Evolutionary conservation across 2,329 filamentous ascomycete genomes (phyloP).

Genomic region (Monilinia vaccinii-corymbosi): DNA sequence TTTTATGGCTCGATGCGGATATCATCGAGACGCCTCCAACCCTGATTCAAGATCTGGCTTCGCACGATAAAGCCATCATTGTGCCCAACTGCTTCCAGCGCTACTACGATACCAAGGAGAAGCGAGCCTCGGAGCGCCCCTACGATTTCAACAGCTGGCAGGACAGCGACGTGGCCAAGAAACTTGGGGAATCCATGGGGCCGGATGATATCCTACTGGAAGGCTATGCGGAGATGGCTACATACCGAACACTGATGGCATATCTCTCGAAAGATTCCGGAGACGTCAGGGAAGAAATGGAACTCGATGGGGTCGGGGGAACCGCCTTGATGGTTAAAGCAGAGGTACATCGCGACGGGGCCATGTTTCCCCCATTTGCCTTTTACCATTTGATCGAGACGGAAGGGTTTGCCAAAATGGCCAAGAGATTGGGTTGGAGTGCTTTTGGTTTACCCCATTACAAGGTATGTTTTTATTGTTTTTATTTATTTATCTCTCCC

Average conservation of each 20-base stretch:
- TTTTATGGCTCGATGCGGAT: constrained; percentile 91
- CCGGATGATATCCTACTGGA: constrained; percentile 89
- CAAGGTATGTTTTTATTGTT: constrained; percentile 62
- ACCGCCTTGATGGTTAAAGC: constrained; percentile 90
- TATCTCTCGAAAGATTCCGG: constrained; percentile 56
- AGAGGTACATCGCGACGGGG: constrained; percentile 91
- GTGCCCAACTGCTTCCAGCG: constrained; percentile 94
- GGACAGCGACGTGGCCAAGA: constrained; percentile 71
- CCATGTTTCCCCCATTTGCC: constrained; percentile 95
- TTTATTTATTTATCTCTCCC: no score
- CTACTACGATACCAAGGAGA: constrained; percentile 61
- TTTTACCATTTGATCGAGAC: constrained; percentile 98
- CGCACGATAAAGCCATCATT: constrained; percentile 81
- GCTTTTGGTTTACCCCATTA: constrained; percentile 92
- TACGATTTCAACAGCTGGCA: constrained; percentile 99
- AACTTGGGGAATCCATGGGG: constrained; percentile 70
- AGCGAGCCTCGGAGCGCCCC: constrained; percentile 64
- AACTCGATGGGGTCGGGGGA: constrained; percentile 87
- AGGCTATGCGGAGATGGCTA: constrained; percentile 87
- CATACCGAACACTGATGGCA: constrained; percentile 86
- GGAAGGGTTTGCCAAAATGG: constrained; percentile 97
- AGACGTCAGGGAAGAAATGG: constrained; percentile 54
- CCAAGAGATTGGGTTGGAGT: constrained; percentile 75
- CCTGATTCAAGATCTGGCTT: constrained; percentile 85
- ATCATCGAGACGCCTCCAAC: constrained; percentile 78